These are phyloP conservation scores for Pueraria montana DNA, from an alignment of 306 rosid species.

Conservation along the genomic window DNA sequence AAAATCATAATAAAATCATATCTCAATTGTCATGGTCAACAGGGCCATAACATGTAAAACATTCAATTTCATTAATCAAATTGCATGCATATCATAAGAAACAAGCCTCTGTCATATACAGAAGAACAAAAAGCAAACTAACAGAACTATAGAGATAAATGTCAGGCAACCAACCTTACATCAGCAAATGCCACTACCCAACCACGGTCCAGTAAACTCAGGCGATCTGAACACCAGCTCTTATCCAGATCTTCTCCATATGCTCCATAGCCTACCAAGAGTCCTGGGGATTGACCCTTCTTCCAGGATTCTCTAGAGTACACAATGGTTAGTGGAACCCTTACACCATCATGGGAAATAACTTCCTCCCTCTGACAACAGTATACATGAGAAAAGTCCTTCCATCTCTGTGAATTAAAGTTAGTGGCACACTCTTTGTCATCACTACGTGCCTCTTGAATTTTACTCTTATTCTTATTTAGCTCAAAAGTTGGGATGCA, in stretches of 20 bases:
- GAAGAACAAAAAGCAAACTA: slow-evolving; percentile 24
- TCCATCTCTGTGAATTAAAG: slow-evolving; percentile 64
- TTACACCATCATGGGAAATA: slow-evolving; percentile 73
- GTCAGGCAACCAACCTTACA: slow-evolving; percentile 70
- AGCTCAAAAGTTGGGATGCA: slow-evolving; percentile 39
- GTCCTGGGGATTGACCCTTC: slow-evolving; percentile 76
- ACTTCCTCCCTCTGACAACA: slow-evolving; percentile 78
- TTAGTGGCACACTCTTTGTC: slow-evolving; percentile 45
- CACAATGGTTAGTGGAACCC: slow-evolving; percentile 81
- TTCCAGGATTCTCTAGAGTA: slow-evolving; percentile 74
- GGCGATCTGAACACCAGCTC: slow-evolving; percentile 84
- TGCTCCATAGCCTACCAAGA: slow-evolving; percentile 92
- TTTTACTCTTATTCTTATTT: slow-evolving; percentile 39
- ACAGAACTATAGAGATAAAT: slow-evolving; percentile 3
- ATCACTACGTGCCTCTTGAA: slow-evolving; percentile 40
- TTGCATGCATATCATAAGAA: slow-evolving; percentile 13
- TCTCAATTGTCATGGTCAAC: slow-evolving; percentile 32
- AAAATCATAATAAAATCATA: slow-evolving; percentile 29
- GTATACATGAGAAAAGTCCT: slow-evolving; percentile 72
- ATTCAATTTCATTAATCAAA: slow-evolving; percentile 34
- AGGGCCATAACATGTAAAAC: slow-evolving; percentile 2
- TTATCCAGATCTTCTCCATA: slow-evolving; percentile 88
- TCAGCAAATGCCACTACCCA: slow-evolving; percentile 96
- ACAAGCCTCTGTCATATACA: not conserved
- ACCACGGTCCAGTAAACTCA: slow-evolving; percentile 94